phyloP scores from a whole-genome alignment of 1,139 yeast genomes.

The Saccharomyces hybrid region DNA sequence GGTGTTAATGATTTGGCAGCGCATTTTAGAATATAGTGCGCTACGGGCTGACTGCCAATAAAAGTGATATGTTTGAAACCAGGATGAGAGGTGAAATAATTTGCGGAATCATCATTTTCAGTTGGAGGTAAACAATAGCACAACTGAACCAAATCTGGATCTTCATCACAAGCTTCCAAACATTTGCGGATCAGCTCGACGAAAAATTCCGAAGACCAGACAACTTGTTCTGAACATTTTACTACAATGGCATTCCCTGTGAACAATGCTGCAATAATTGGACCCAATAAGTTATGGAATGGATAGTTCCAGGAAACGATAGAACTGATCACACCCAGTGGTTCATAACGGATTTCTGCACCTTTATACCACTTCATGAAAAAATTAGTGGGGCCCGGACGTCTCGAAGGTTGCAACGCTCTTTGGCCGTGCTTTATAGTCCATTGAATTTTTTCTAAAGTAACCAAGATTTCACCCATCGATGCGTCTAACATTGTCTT shows the following conservation, averaged over 20 bases:
- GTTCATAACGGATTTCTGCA: conserved; percentile 90
- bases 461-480: conserved; percentile 91
- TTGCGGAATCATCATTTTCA: conserved; percentile 75
- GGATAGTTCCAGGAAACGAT: conserved; percentile 97
- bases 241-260: conserved; percentile 87
- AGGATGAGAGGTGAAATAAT: conserved; percentile 74
- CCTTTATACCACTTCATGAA: conserved; percentile 70
- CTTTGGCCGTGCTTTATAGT: conserved; percentile 72
- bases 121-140: conserved; percentile 45
- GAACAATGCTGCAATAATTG: conserved; percentile 77
- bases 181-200: conserved; percentile 62
- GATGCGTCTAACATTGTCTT: conserved; percentile 93
- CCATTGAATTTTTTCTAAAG: conserved; percentile 89
- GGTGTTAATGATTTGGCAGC: conserved; percentile 84
- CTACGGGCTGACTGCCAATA: conserved; percentile 92
- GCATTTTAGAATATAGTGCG: conserved; percentile 73
- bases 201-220: conserved; percentile 86
- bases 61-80: conserved; percentile 82
- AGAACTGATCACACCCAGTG: conserved; percentile 83
- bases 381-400: conserved; percentile 82
- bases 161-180: conserved; percentile 61
- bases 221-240: conserved; percentile 91
- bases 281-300: conserved; percentile 86
- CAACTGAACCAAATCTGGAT: conserved; percentile 77
- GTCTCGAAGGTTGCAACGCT: conserved; percentile 58